Base-by-base conservation (phyloP, 768 basidiomycete genomes). In the Bullera alba region DNA sequence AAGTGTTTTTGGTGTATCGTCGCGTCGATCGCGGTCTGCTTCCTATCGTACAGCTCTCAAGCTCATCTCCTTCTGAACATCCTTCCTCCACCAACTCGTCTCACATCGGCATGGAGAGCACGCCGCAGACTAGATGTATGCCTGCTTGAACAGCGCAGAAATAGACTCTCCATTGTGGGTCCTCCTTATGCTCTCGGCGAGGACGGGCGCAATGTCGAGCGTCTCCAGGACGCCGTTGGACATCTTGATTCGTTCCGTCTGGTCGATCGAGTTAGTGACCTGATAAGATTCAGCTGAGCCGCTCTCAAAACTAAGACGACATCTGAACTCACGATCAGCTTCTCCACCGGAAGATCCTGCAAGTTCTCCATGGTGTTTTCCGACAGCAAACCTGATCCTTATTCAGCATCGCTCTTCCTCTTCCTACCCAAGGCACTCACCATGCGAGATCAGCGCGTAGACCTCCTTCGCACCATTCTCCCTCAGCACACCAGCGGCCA, bases 121-220 rank as follows among this genome's bases (percentile, higher is more conserved):
- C 5, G 5, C 26, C 21, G 16, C 10, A 3, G 22, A 8, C 37
- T 32, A 49, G 41, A 61, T 42, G 42, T 57, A 58, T 39, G 67
- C 56, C 16, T 61, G 57, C 37, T 64, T 46, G 58, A 72, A 72
- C 41, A 72, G 45, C 4, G 70, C 70, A 44, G 70, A 72, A 42
- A 72, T 72, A 19, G 66, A 68, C 59, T 72, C 70, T 15, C 93
- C 93, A 66, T 95, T 96, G 73, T 96, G 93, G 63, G 87, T 92
- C 55, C 93, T 80, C 61, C 93, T 78, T 53, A 97, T 93, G 57
- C 91, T 87, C 79, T 97, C 93, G 34, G 90, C 95, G 41, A 99
- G 81, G 60, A 96, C 90, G 17, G 85, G 83, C 22, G 89, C 88
- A 58, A 99, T 84, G 76, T 97, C 92, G 60, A 99, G 84, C 47